Conservation (phyloP, 306 rosid genomes). For the Hylodesmum podocarpum region DNA sequence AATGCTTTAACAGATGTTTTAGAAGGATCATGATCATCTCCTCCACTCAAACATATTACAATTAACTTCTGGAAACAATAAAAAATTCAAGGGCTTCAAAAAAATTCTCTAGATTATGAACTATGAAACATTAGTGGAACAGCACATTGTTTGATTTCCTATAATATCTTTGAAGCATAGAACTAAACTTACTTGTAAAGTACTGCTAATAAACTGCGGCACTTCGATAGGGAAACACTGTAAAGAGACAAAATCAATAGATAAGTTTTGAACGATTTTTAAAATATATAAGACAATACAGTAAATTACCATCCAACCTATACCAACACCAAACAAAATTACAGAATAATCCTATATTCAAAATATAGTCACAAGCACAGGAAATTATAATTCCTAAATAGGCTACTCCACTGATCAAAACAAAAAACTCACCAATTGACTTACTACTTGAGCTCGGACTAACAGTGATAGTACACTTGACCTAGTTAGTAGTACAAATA, state of each 20-base stretch:
- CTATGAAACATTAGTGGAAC: not conserved
- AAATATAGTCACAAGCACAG: not conserved
- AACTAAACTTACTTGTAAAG: slow-evolving; percentile 73
- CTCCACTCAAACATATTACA: slow-evolving; percentile 79
- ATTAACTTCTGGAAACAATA: slow-evolving; percentile 66
- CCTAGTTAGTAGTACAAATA: not conserved
- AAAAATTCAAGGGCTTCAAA: slow-evolving; percentile 24
- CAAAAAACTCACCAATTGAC: not conserved
- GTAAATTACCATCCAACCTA: slow-evolving; percentile 1
- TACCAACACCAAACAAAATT: not conserved
- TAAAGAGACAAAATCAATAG: slow-evolving; percentile 33
- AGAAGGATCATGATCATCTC: slow-evolving; percentile 83
- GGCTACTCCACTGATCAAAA: not conserved
- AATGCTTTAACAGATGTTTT: slow-evolving; percentile 83
- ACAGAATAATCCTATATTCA: not conserved
- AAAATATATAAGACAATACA: not conserved
- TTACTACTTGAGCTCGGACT: not conserved
- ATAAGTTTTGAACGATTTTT: slow-evolving; percentile 9
- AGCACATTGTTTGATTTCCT: not conserved
- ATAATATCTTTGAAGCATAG: slow-evolving; percentile 9
- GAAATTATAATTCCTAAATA: not conserved
- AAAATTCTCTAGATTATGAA: slow-evolving; percentile 9
- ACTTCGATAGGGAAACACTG: slow-evolving; percentile 92
- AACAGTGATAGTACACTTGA: not conserved
- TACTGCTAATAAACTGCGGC: slow-evolving; percentile 76